Conservation (phyloP, 257 asterid genomes). For the Primulina huaijiensis region DNA sequence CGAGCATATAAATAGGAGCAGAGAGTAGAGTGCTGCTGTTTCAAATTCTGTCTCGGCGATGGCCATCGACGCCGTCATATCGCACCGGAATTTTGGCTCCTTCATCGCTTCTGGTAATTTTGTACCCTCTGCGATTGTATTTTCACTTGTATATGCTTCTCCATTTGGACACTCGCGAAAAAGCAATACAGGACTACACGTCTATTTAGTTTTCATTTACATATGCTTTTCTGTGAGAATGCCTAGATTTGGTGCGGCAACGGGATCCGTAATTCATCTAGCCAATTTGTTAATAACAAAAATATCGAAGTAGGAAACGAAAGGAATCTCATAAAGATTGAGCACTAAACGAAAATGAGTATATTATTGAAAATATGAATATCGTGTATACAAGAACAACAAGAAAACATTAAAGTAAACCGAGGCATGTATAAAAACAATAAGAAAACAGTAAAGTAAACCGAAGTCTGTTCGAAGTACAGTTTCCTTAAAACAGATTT, state of each 20-base stretch:
- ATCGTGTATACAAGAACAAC: too few relatives aligned
- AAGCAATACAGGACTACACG: not conserved
- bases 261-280: not conserved
- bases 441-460: too few relatives aligned
- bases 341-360: too few relatives aligned
- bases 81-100: constrained; percentile 67
- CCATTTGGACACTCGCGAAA: not conserved
- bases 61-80: constrained; percentile 77
- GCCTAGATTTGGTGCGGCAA: not conserved
- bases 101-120: constrained; percentile 60
- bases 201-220: not conserved
- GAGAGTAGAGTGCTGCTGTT: constrained; percentile 6
- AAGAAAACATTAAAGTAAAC: too few relatives aligned
- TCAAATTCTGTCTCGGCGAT: constrained; percentile 39
- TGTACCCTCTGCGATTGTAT: constrained; percentile 3
- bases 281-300: too few relatives aligned
- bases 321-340: too few relatives aligned
- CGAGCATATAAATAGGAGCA: not conserved
- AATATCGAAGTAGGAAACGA: too few relatives aligned
- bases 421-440: too few relatives aligned
- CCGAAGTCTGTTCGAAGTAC: too few relatives aligned
- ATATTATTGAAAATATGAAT: too few relatives aligned
- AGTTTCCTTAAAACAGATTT: too few relatives aligned
- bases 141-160: not conserved
- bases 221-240: not conserved